A percentile compares a stretch with the other conserved stretches of the same genome.
These are phyloP conservation scores for Leucocoprinus gongylophorus DNA, from an alignment of 1,284 basidiomycete species.

Conservation along the genomic window DNA sequence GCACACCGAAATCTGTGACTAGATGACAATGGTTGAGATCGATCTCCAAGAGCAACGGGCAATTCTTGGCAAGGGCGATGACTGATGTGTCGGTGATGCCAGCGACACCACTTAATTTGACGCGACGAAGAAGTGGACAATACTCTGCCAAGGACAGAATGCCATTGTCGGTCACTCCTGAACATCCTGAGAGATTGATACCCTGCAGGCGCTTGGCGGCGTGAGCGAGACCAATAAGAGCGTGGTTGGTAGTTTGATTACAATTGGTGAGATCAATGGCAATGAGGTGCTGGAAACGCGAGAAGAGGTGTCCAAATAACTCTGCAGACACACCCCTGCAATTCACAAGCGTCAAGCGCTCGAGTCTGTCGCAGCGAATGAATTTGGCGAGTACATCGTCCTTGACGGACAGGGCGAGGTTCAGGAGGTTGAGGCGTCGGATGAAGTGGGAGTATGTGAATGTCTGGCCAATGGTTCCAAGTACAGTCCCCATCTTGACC, in stretches of 20 bases:
- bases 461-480: conserved; percentile 56
- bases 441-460: conserved; percentile 90
- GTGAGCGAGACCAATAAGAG: conserved; percentile 65
- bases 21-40: conserved; percentile 83
- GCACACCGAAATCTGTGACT: conserved; percentile 73
- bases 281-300: conserved; percentile 69
- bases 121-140: conserved; percentile 76
- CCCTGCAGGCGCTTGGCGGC: conserved; percentile 81
- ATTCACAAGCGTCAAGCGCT: conserved; percentile 87
- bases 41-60: conserved; percentile 88
- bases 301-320: conserved; percentile 64
- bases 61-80: conserved; percentile 71
- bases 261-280: conserved; percentile 87
- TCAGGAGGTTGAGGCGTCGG: conserved; percentile 85
- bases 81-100: conserved; percentile 78
- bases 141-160: conserved; percentile 70
- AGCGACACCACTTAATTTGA: conserved; percentile 80
- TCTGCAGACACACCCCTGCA: conserved; percentile 70
- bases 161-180: conserved; percentile 72
- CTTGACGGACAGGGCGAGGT: conserved; percentile 64
- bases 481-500: conserved; percentile 68
- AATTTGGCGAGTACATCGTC: conserved; percentile 78
- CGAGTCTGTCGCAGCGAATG: conserved; percentile 74
- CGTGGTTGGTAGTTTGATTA: conserved; percentile 58
- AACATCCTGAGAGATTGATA: conserved; percentile 87